Conservation (phyloP, 805 yeast species). For the Isabelozyma rhagii region DNA sequence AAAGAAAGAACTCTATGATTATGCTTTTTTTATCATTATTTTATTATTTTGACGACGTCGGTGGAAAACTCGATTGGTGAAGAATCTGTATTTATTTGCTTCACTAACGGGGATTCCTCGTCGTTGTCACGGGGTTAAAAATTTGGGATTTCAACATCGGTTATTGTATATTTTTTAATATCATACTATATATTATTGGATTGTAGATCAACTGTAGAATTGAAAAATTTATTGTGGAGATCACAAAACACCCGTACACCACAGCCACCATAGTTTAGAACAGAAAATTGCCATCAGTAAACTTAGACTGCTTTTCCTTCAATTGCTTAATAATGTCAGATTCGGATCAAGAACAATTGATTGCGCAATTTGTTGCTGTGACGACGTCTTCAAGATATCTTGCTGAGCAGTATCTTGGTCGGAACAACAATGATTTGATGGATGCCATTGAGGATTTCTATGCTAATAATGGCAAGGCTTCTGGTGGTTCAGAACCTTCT, state of each 20-base stretch:
- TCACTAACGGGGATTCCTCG: background rate
- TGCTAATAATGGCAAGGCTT: slow-evolving; percentile 14
- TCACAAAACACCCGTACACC: background rate
- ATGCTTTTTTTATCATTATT: slow-evolving; percentile 10
- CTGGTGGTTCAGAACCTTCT: background rate
- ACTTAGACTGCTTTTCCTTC: background rate
- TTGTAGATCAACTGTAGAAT: background rate
- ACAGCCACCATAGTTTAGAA: background rate
- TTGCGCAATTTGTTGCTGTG: slow-evolving; percentile 34
- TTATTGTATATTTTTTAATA: slow-evolving; percentile 17
- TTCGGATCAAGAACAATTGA: slow-evolving; percentile 14
- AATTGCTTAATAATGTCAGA: slow-evolving; percentile 11
- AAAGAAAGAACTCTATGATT: slow-evolving; percentile 1
- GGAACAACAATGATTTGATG: slow-evolving; percentile 35
- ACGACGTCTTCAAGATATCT: slow-evolving; percentile 31
- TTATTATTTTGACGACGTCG: slow-evolving; percentile 1
- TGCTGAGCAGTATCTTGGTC: slow-evolving; percentile 38
- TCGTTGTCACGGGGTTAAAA: slow-evolving; percentile 29
- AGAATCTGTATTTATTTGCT: slow-evolving; percentile 1
- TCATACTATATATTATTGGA: background rate
- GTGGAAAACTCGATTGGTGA: background rate
- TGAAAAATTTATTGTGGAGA: background rate
- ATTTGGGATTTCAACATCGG: slow-evolving; percentile 52
- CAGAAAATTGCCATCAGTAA: slow-evolving; percentile 8
- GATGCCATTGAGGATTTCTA: slow-evolving; percentile 42